Percentiles rank a stretch among this genome's conserved stretches.
Conservation (phyloP, 2,329 filamentous ascomycete genomes). For the Dactylonectria macrodidyma region DNA sequence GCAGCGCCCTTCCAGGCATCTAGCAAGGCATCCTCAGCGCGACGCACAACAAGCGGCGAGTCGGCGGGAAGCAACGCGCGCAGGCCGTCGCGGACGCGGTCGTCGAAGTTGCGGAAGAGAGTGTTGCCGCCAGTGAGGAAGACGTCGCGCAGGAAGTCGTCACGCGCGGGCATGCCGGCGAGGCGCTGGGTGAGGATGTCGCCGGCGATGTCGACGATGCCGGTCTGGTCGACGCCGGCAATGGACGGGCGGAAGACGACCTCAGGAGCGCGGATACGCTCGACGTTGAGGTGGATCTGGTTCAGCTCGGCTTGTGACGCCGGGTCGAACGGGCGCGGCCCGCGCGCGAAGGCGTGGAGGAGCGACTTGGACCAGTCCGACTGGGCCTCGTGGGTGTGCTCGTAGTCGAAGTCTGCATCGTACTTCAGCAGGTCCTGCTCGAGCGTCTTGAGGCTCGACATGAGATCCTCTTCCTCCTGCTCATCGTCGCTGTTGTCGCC, state of each 20-base stretch:
- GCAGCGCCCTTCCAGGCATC: constrained; percentile 97
- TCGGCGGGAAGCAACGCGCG: constrained; percentile 80
- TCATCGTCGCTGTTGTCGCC: constrained; percentile 88
- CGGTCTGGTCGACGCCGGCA: constrained; percentile 92
- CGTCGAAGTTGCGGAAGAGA: constrained; percentile 88
- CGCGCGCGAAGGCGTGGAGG: constrained; percentile 90
- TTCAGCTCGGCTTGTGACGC: constrained; percentile 84
- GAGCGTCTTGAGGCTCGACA: constrained; percentile 79
- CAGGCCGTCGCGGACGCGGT: constrained; percentile 82
- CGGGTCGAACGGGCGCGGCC: constrained; percentile 87
- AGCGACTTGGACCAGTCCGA: constrained; percentile 95
- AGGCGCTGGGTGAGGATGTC: constrained; percentile 92
- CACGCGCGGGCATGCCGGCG: constrained; percentile 67
- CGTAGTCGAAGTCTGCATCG: constrained; percentile 91
- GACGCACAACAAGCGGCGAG: constrained; percentile 77
- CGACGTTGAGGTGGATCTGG: constrained; percentile 96
- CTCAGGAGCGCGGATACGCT: constrained; percentile 94
- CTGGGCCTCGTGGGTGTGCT: constrained; percentile 92
- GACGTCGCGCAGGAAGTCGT: constrained; percentile 85
- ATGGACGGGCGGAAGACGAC: constrained; percentile 94
- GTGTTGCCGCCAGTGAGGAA: constrained; percentile 97
- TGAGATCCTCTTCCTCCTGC: constrained; percentile 92
- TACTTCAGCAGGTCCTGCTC: constrained; percentile 89
- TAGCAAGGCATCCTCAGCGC: constrained; percentile 81
- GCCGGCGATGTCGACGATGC: constrained; percentile 90